Evolutionary conservation across 2,329 filamentous ascomycete genomes (phyloP).

Genomic region (Trichophyton mentagrophytes): DNA sequence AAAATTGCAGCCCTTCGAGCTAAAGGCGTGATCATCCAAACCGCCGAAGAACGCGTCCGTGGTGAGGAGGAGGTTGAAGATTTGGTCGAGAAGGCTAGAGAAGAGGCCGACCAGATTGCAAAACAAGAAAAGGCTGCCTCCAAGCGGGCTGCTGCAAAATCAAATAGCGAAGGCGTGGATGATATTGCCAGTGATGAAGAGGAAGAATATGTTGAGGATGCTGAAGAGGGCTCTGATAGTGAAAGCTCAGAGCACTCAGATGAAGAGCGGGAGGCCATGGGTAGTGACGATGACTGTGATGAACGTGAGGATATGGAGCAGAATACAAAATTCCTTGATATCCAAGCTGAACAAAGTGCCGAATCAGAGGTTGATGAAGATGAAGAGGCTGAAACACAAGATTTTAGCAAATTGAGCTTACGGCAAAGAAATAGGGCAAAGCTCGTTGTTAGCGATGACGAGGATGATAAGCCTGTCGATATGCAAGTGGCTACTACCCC

Average conservation of each 20-base stretch:
- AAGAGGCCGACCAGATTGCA: constrained; percentile 67
- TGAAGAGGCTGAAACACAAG: constrained; percentile 24
- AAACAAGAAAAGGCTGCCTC: constrained; percentile 61
- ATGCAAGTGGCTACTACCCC: constrained; percentile 14
- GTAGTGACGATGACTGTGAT: constrained; percentile 14
- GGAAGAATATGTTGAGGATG: constrained; percentile 30
- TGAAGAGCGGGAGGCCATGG: constrained; percentile 19
- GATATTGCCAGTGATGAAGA: constrained; percentile 48
- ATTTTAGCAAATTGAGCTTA: constrained; percentile 33
- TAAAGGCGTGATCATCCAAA: constrained; percentile 70
- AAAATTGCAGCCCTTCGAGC: constrained; percentile 63
- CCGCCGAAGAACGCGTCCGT: constrained; percentile 70
- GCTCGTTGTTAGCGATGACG: constrained; percentile 55
- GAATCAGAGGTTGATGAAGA: constrained; percentile 20
- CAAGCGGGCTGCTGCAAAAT: constrained; percentile 49
- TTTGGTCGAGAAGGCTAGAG: constrained; percentile 68
- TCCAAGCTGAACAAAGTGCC: constrained; percentile 33
- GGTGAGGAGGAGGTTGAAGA: constrained; percentile 78
- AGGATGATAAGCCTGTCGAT: constrained; percentile 36
- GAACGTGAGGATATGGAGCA: constrained; percentile 15
- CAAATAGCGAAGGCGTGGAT: constrained; percentile 35
- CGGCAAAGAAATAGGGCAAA: constrained; percentile 37
- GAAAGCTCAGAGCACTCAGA: constrained; percentile 2
- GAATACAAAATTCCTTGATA: constrained; percentile 21
- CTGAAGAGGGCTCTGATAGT: constrained; percentile 27